phyloP scores from a whole-genome alignment of 257 asterid genomes.

The Oldenlandia corymbosa region DNA sequence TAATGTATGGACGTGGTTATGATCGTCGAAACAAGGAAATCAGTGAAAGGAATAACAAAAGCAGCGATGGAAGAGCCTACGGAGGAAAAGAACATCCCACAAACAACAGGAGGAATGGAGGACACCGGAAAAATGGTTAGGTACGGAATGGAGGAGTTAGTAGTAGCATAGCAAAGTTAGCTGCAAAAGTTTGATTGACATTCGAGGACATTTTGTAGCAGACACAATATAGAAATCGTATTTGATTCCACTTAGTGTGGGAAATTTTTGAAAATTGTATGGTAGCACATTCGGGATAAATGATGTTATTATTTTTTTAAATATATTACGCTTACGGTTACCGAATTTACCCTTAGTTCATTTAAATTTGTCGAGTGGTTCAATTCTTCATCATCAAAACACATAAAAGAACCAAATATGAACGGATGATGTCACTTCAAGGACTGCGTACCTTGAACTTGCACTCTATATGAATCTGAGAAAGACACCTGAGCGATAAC shows the following conservation, averaged over 20 bases:
- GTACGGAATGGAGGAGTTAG: neutral
- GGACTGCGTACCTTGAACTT: too few species aligned
- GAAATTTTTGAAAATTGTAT: neutral
- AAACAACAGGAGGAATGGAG: constrained; percentile 9
- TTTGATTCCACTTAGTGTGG: neutral
- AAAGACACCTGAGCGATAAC: too few species aligned
- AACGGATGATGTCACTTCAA: too few species aligned
- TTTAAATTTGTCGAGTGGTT: too few species aligned
- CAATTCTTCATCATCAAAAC: too few species aligned
- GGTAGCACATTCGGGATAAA: too few species aligned
- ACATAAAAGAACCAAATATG: too few species aligned
- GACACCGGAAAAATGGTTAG: neutral
- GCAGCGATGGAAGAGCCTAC: neutral
- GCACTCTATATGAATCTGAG: too few species aligned
- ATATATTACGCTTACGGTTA: too few species aligned
- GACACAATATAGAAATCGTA: neutral
- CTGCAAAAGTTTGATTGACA: neutral
- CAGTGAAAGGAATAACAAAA: neutral
- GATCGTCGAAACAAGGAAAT: constrained; percentile 13
- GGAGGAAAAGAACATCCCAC: neutral
- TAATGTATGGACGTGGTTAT: constrained; percentile 3
- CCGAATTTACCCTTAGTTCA: too few species aligned
- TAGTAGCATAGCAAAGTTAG: neutral
- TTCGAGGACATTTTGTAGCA: neutral
- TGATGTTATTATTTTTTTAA: too few species aligned